Evolutionary conservation across 2,329 filamentous ascomycete species (phyloP), one percentile per base, ranked within the genome.

Genomic region (Beauveria brongniartii): DNA sequence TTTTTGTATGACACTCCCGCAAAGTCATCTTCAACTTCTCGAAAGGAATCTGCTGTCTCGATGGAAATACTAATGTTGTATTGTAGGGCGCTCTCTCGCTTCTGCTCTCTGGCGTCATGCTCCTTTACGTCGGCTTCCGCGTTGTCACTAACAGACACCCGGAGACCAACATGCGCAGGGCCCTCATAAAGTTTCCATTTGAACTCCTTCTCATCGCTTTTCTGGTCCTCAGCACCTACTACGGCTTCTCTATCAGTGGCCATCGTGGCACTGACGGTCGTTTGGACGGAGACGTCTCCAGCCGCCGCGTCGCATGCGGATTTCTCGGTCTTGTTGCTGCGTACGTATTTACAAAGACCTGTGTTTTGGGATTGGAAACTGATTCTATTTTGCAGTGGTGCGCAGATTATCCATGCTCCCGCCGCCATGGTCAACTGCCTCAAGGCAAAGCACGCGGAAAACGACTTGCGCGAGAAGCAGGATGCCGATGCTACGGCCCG

Each of bases 381-480:
- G 9, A 52, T 6, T 14, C 3, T 16, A 0, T 40, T 18, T 5
- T 2, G 1, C 5, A 59, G 57, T 28, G 57, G 57, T 30, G 50
- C 50, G 10, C 41, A 53, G 16, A 46, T 59, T 9, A 16, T 59
- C 9, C 57, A 59, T 40, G 57, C 57, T 20, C 57, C 57, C 16
- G 26, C 57, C 14, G 57, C 50, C 50, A 59, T 59, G 46, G 56
- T 54, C 50, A 53, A 53, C 40, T 54, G 48, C 41, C 28, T 59
- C 34, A 51, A 53, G 57, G 48, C 48, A 50, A 59, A 59, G 57
- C n/a, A 59, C 50, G 50, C 40, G 3, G 47, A 47, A 8, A 26
- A 44, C 20, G 57, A 59, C 50, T 3, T 3, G 5, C 57, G 57
- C 41, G 57, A 59, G 57, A 59, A 59, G 50, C 57, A 59, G n/a